These are phyloP conservation scores for Leccinum subrobustum DNA, from an alignment of 1,284 basidiomycete species.

Conservation along the genomic window DNA sequence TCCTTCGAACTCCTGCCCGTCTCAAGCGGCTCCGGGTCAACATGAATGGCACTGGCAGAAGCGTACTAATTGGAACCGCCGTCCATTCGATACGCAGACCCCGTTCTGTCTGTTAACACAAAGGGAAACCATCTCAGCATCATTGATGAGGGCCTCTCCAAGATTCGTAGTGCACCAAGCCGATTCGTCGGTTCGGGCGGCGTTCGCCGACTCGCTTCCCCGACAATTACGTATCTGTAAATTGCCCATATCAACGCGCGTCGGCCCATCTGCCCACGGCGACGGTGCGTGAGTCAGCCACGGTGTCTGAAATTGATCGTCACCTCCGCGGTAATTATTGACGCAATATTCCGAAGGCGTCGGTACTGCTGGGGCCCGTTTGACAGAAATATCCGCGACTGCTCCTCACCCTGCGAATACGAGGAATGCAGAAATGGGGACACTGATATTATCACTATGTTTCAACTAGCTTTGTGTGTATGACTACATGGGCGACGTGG, in stretches of 20 bases:
- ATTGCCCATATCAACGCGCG: too few relatives aligned
- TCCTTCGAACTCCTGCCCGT: background rate
- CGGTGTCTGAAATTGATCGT: background rate
- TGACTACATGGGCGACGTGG: background rate
- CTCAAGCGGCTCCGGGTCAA: background rate
- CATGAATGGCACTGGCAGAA: background rate
- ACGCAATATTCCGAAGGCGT: background rate
- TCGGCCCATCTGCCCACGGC: too few relatives aligned
- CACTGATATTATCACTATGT: background rate
- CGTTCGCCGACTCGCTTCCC: background rate
- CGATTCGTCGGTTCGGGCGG: too few relatives aligned
- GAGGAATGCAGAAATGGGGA: background rate
- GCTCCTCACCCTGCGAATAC: background rate
- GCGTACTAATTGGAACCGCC: background rate
- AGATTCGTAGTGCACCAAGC: too few relatives aligned
- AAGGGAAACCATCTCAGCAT: background rate
- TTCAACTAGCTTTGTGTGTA: background rate
- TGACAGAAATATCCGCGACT: background rate
- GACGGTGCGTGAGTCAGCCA: background rate
- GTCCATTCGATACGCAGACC: too few relatives aligned
- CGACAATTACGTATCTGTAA: too few relatives aligned
- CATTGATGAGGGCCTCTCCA: background rate
- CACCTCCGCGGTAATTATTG: background rate
- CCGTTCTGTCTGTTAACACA: too few relatives aligned
- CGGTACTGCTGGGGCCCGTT: too few relatives aligned